phyloP scores from a whole-genome alignment of 306 rosid genomes.

The Cucurbita maxima region DNA sequence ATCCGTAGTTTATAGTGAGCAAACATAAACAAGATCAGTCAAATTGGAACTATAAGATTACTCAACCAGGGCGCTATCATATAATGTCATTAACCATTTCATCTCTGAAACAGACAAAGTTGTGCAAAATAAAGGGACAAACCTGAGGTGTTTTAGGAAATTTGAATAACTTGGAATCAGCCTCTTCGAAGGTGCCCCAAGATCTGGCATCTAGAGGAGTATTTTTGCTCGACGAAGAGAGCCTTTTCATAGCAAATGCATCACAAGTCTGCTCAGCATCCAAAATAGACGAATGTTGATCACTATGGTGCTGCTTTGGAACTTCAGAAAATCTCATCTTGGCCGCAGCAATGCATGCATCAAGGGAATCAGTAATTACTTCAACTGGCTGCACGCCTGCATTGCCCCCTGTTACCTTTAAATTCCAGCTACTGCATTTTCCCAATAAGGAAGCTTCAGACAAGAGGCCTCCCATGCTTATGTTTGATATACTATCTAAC shows the following conservation, averaged over 20 bases:
- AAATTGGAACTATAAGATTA: not conserved
- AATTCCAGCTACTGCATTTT: constrained; percentile 10
- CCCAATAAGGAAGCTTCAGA: constrained; percentile 31
- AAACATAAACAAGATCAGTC: not conserved
- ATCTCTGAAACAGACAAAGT: not conserved
- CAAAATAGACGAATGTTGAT: constrained; percentile 44
- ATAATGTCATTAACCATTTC: not conserved
- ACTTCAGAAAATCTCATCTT: constrained; percentile 19
- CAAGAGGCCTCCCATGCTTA: constrained; percentile 33
- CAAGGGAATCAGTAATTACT: constrained; percentile 39
- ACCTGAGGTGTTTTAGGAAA: constrained; percentile 40
- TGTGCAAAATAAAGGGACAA: constrained; percentile 12
- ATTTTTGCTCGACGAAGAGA: constrained; percentile 25
- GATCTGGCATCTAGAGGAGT: constrained; percentile 20
- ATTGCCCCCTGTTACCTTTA: constrained; percentile 10
- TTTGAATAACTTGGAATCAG: constrained; percentile 28
- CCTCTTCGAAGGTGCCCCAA: constrained; percentile 23
- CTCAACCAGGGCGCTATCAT: not conserved
- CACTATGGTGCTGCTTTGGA: constrained; percentile 27
- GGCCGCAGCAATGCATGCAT: constrained; percentile 35
- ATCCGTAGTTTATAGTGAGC: not conserved
- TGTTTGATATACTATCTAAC: constrained; percentile 23
- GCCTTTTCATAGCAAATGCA: constrained; percentile 47
- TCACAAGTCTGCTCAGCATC: constrained; percentile 89
- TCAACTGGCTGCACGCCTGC: constrained; percentile 16